These are phyloP conservation scores for Lathyrus tuberosus DNA, from an alignment of 306 rosid genomes.

Conservation along the genomic window DNA sequence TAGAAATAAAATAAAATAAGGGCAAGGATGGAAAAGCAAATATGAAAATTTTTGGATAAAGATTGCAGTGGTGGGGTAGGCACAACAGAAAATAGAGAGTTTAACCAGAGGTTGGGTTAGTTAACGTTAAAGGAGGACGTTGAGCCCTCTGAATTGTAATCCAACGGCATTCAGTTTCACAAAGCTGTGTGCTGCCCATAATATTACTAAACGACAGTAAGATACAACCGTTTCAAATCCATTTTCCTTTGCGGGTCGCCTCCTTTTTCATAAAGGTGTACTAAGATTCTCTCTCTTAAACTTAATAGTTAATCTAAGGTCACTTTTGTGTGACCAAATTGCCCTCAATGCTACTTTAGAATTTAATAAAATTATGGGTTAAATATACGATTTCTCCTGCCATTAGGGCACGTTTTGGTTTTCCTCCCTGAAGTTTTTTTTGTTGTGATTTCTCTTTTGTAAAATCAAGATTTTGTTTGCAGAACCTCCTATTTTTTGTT, in stretches of 20 bases:
- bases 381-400: no score
- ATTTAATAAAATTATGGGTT: no score
- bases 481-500: no score
- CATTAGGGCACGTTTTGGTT: no score
- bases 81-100: neutral
- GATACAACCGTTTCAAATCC: conserved; percentile 36
- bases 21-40: conserved; percentile 22
- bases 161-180: conserved; percentile 48
- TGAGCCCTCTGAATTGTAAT: conserved; percentile 38
- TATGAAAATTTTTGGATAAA: neutral
- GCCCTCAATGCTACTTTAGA: neutral
- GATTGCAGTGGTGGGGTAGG: neutral
- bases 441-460: no score
- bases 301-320: neutral
- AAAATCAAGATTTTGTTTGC: no score
- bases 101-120: conserved; percentile 45
- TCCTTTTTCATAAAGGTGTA: neutral
- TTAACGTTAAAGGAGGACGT: conserved; percentile 32
- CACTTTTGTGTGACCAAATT: conserved; percentile 17
- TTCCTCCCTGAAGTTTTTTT: no score
- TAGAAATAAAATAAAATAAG: neutral
- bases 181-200: conserved; percentile 58
- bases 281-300: neutral
- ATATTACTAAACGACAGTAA: conserved; percentile 33
- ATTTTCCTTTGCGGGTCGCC: neutral